Base-by-base conservation (phyloP, 129 eudicot genomes). In the Ambrosia artemisiifolia region DNA sequence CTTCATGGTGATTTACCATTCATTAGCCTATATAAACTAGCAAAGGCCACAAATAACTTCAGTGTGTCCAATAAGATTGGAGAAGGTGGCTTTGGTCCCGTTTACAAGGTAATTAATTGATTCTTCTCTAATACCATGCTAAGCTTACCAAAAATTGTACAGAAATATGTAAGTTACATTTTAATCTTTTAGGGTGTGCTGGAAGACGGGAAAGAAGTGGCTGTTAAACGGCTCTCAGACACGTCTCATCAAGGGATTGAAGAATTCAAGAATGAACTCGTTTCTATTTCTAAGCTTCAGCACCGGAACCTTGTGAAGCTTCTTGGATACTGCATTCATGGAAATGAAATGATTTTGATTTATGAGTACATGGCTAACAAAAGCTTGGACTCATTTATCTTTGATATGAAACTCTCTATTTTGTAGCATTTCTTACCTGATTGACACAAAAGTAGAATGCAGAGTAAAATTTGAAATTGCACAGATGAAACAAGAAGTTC, bases 301-400 rank as follows among this genome's bases (percentile, higher is more conserved):
- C 85, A 81, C 34, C 67, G 85, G 28, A 81, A 81, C 43, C 85
- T 81, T 59, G 81, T 81, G 19, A 69, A 66, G 59, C 85, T 81
- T 35, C 67, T 81, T 36, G 85, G 85, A 51, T 81, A 69, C 40
- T 71, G 82, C 64, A 67, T 71, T 6, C 67, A 81, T 13, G 18
- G 18, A 59, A 47, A 59, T n/a, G 85, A 81, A 56, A 46, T 70
- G 54, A 64, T 74, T 51, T 64, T 76, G 75, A 67, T 76, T 67
- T 76, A 76, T 40, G 80, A 76, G 2, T 76, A 76, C 50, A 76
- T 76, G 75, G 38, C 61, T 11, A 76, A 67, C 59, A 69, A 69
- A 68, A 76, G 80, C 57, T 30, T 74, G 72, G 79, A 74, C 65
- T 20, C 64, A 0, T 12, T 49, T 50, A 14, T 74, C 16, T 74